Percentiles rank a stretch among this genome's conserved stretches.
Evolutionary conservation across 148 eudicot species (phyloP).

Genomic region (Camellia japonica): DNA sequence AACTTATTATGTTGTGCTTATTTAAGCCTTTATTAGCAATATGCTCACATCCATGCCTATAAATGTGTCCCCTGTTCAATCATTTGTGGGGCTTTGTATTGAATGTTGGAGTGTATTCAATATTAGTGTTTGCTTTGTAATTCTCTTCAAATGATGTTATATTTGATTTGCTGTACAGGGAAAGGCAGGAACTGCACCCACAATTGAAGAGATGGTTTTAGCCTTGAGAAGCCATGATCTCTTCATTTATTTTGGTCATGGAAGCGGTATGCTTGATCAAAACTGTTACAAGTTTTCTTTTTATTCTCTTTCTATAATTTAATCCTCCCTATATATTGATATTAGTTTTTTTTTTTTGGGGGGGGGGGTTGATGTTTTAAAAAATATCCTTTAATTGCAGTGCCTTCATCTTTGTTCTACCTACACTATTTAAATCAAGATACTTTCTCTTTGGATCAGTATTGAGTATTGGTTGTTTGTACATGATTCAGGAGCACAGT

Average conservation of each 20-base stretch:
- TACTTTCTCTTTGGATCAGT: neutral
- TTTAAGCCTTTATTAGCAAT: conserved; percentile 1
- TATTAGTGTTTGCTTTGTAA: neutral
- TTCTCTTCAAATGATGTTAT: neutral
- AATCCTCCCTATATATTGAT: neutral
- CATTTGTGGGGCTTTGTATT: neutral
- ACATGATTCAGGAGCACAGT: conserved; percentile 60
- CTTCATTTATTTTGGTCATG: conserved; percentile 89
- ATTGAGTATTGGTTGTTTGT: conserved; percentile 1
- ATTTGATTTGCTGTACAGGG: conserved; percentile 53
- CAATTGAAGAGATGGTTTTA: conserved; percentile 55
- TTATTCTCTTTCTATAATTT: neutral
- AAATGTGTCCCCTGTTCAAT: neutral
- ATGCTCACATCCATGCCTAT: neutral
- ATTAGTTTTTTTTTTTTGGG: neutral
- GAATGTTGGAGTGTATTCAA: neutral
- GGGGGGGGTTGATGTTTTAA: neutral
- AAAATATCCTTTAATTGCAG: neutral
- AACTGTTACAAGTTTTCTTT: neutral
- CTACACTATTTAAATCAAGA: neutral
- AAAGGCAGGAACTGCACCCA: conserved; percentile 64
- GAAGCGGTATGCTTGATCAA: conserved; percentile 61
- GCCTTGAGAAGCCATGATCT: conserved; percentile 81
- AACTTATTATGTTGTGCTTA: conserved; percentile 48
- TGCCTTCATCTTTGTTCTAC: neutral